Evolutionary conservation across 106 monocot species (phyloP), one percentile per base, ranked within the genome.

Genomic region (Agapanthus africanus): DNA sequence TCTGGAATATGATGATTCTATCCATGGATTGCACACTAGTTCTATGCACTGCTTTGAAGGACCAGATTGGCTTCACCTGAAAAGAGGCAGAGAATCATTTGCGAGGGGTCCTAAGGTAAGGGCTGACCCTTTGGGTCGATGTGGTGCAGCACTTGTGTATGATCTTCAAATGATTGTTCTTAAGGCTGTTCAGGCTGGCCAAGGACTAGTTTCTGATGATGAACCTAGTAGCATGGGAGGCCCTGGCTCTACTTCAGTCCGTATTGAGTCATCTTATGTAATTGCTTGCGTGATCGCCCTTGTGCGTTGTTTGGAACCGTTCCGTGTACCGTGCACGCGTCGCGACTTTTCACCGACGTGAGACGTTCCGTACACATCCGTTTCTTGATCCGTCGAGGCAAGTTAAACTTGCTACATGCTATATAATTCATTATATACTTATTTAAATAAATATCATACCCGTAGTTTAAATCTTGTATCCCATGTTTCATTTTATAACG

Each of bases 41-140:
- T 99, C 97, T 3, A 92, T 99, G 97, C 97, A 99, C 35, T 90
- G 97, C 76, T 99, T 92, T 78, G 97, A 99, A 73, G 97, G 97
- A 11, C 92, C 91, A 31, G 92, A 99, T 44, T 92, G 97, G 97
- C 80, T 80, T 66, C 79, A 85, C 60, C 54, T 99, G 77, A 99
- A 99, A 77, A 92, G 84, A 72, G 97, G 97, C 30, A 84, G 89
- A 42, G 92, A 92, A 71, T 92, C 90, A 23, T 99, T 92, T 90
- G 71, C 92, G 40, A 66, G 75, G 61, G 92, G 92, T 79, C 92
- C 97, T 71, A 6, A 74, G 22, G 71, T 99, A 40, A 89, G 87
- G 75, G 70, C 87, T 40, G 97, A 99, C 67, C 92, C 97, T 37
- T 72, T 72, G 70, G 92, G 92, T 22, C 72, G 97, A 27, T 92